Percentiles rank a stretch among this genome's conserved stretches.
phyloP scores from a whole-genome alignment of 169 alveolate species.

The Ichthyophthirius multifiliis region DNA sequence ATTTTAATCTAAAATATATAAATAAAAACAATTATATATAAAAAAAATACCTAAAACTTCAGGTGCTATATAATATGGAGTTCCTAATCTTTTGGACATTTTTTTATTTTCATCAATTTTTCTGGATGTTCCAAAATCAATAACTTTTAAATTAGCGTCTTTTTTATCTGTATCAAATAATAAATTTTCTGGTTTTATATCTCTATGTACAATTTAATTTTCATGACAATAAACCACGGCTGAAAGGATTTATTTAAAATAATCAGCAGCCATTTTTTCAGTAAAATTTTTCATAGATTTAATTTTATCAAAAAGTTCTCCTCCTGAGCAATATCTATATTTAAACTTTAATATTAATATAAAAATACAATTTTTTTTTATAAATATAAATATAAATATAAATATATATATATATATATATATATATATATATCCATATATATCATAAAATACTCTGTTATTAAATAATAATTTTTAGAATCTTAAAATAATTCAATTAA shows the following conservation, averaged over 20 bases:
- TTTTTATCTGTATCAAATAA: constrained; percentile 49
- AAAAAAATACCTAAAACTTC: constrained; percentile 2
- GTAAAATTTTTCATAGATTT: constrained; percentile 54
- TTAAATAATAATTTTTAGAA: constrained; percentile 43
- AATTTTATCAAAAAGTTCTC: constrained; percentile 77
- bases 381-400: no score
- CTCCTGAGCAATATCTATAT: constrained; percentile 57
- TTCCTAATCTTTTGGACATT: constrained; percentile 57
- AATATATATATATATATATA: no score
- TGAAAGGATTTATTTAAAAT: constrained; percentile 70
- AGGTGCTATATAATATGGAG: constrained; percentile 8
- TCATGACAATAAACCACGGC: constrained; percentile 82
- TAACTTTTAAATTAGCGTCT: constrained; percentile 63
- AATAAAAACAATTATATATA: neutral
- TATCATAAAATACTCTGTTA: constrained; percentile 28
- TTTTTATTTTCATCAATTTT: constrained; percentile 36
- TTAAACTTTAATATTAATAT: neutral
- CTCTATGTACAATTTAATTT: constrained; percentile 76
- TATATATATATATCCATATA: neutral
- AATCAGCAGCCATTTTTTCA: constrained; percentile 73
- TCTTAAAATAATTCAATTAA: constrained; percentile 53
- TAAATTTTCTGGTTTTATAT: constrained; percentile 84
- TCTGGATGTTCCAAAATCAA: constrained; percentile 79
- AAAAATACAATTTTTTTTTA: no score
- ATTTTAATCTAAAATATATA: neutral